Evolutionary conservation across 2,329 filamentous ascomycete genomes (phyloP).

Genomic region (Alternaria solani): DNA sequence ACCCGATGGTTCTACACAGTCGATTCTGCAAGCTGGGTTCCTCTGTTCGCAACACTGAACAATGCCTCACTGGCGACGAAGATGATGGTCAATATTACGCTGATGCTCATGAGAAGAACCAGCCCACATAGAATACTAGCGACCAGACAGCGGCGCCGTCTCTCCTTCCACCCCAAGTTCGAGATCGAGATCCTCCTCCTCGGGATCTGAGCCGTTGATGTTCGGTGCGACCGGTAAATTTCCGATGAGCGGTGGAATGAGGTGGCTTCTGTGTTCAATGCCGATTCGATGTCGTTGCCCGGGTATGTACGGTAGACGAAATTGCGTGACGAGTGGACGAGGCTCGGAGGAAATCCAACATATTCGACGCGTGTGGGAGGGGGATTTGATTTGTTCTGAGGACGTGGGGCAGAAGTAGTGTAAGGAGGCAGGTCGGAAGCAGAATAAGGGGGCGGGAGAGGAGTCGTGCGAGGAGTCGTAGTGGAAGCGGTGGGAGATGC

Average conservation of each 20-base stretch:
- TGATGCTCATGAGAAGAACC: not conserved
- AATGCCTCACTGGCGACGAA: not conserved
- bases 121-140: not conserved
- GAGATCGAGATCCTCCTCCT: not conserved
- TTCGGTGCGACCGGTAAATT: not conserved
- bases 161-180: not conserved
- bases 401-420: not conserved
- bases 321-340: not conserved
- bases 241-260: not conserved
- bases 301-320: too few species aligned
- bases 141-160: accelerated
- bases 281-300: not conserved
- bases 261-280: not conserved
- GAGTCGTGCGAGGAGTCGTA: not conserved
- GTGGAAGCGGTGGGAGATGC: not conserved
- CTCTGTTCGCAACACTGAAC: not conserved
- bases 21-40: not conserved
- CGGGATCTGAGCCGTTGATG: not conserved
- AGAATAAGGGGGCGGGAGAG: not conserved
- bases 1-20: not conserved
- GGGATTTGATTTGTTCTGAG: not conserved
- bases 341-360: not conserved
- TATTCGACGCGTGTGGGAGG: not conserved
- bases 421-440: not conserved
- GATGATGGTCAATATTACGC: not conserved